Evolutionary conservation across 768 basidiomycete species (phyloP).

Genomic region (Gymnopilus dilepis): DNA sequence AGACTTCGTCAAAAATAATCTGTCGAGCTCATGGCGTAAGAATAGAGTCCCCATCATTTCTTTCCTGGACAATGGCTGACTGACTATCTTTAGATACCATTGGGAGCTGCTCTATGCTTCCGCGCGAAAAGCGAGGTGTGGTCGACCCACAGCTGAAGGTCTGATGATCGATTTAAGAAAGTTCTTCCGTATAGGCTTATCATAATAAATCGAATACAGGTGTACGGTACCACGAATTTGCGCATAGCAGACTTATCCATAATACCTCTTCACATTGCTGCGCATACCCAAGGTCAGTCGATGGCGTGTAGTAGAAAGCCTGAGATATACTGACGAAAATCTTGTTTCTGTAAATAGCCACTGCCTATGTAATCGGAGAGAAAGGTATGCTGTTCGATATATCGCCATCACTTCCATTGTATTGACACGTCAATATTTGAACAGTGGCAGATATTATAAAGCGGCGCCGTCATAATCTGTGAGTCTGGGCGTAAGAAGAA

Average conservation of each 20-base stretch:
- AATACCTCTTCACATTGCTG: constrained; percentile 54
- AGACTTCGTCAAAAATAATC: constrained; percentile 30
- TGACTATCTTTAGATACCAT: constrained; percentile 42
- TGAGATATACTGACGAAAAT: neutral
- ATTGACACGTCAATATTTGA: constrained; percentile 1
- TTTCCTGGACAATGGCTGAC: neutral
- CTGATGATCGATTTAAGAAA: neutral
- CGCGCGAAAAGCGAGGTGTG: constrained; percentile 53
- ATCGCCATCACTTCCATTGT: too few relatives aligned
- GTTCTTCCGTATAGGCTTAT: too few relatives aligned
- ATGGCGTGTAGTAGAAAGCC: neutral
- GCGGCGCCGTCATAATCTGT: neutral
- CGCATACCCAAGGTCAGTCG: constrained; percentile 47
- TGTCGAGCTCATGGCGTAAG: constrained; percentile 26
- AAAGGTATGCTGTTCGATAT: constrained; percentile 1
- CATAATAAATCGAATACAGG: constrained; percentile 32
- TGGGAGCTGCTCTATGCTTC: constrained; percentile 59
- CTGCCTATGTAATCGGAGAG: constrained; percentile 15
- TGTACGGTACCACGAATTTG: constrained; percentile 63
- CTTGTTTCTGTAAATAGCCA: neutral
- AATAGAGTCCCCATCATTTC: neutral
- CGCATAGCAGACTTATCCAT: constrained; percentile 61
- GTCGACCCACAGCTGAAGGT: constrained; percentile 54
- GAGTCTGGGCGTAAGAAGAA: neutral
- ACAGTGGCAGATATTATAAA: neutral